Conservation (phyloP, 2,329 filamentous ascomycete species). For the Beauveria rudraprayagi region DNA sequence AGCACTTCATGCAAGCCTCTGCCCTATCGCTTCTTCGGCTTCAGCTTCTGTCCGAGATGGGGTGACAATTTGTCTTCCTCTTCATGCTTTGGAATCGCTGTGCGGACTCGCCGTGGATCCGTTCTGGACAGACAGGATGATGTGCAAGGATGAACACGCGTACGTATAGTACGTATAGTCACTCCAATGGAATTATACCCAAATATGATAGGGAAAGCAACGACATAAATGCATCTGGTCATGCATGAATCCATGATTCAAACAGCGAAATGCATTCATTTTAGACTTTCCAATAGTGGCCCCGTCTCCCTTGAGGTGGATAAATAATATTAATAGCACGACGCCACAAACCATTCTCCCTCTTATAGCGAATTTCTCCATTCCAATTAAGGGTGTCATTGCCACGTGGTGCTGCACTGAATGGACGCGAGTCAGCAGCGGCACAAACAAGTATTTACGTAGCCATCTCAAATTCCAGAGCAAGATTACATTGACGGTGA, state of each 20-base stretch:
- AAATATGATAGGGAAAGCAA: background rate
- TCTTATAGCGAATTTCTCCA: background rate
- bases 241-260: background rate
- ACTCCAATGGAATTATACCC: background rate
- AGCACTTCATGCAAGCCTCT: background rate
- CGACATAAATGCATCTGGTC: background rate
- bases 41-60: background rate
- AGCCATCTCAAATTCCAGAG: background rate
- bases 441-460: background rate
- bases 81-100: background rate
- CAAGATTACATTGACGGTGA: background rate
- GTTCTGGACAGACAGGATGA: background rate
- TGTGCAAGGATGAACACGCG: background rate
- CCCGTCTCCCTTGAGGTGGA: slow-evolving; percentile 6
- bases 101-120: background rate
- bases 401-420: background rate
- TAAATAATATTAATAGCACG: slow-evolving; percentile 7
- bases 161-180: background rate
- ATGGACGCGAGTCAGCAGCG: background rate
- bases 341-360: slow-evolving; percentile 1
- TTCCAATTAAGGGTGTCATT: background rate
- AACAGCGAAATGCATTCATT: background rate
- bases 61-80: background rate
- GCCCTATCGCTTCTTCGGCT: background rate
- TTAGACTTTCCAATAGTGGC: background rate